Evolutionary conservation across 2,329 filamentous ascomycete species (phyloP).

Genomic region (Xylariaceae sp.): DNA sequence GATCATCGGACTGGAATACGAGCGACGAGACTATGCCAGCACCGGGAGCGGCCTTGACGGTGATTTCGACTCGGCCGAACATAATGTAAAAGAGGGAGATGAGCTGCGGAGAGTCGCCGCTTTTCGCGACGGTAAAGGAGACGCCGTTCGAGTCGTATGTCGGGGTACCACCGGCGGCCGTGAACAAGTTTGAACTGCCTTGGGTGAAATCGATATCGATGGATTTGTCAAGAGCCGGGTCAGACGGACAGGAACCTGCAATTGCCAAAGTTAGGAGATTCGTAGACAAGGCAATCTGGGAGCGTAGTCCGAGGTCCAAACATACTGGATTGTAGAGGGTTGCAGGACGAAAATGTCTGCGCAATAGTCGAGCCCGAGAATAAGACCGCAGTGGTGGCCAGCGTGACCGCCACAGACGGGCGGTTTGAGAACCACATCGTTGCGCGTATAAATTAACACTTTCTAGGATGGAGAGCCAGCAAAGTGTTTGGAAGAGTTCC

Average conservation of each 20-base stretch:
- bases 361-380: constrained; percentile 22
- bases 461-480: neutral
- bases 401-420: constrained; percentile 16
- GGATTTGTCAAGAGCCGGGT: constrained; percentile 78
- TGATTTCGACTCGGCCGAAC: constrained; percentile 88
- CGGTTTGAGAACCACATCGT: constrained; percentile 23
- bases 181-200: constrained; percentile 74
- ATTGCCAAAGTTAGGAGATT: constrained; percentile 15
- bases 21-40: constrained; percentile 89
- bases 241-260: constrained; percentile 58
- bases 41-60: constrained; percentile 79
- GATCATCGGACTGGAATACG: constrained; percentile 81
- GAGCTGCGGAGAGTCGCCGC: constrained; percentile 81
- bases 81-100: constrained; percentile 96
- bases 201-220: constrained; percentile 78
- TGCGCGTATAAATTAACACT: neutral
- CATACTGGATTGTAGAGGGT: constrained; percentile 29
- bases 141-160: constrained; percentile 73
- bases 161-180: constrained; percentile 57
- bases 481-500: neutral
- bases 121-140: constrained; percentile 69
- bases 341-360: constrained; percentile 31
- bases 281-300: neutral
- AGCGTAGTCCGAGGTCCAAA: neutral
- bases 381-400: constrained; percentile 19